phyloP scores from a whole-genome alignment of 345 rosid genomes.

The Crucihimalaya himalaica region DNA sequence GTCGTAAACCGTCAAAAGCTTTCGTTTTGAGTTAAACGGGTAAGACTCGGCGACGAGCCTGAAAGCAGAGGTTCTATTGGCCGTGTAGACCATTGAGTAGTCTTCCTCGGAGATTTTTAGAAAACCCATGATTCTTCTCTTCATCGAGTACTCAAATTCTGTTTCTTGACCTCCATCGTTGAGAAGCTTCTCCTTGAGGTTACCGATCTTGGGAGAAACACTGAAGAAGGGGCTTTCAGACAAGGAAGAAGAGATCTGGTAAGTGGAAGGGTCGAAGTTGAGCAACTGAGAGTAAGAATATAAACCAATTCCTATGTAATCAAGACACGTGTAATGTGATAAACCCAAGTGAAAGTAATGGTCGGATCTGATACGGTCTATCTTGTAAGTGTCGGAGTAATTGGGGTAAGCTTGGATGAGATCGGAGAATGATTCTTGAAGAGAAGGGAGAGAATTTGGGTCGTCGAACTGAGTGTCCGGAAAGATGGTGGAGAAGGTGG shows the following conservation, averaged over 20 bases:
- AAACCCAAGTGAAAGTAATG: conserved; percentile 70
- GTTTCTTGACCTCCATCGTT: conserved; percentile 76
- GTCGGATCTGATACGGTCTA: conserved; percentile 65
- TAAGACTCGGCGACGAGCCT: conserved; percentile 86
- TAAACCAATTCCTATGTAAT: conserved; percentile 87
- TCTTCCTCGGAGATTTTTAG: conserved; percentile 74
- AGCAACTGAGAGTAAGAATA: conserved; percentile 76
- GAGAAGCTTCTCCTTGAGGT: conserved; percentile 76
- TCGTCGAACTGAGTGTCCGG: conserved; percentile 73
- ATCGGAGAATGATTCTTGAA: conserved; percentile 58
- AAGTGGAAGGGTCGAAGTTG: conserved; percentile 45
- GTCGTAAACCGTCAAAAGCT: conserved; percentile 85
- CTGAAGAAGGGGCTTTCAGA: conserved; percentile 81
- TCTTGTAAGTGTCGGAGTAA: conserved; percentile 52
- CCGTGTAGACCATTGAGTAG: conserved; percentile 86
- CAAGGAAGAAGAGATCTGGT: conserved; percentile 48
- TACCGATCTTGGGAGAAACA: conserved; percentile 74
- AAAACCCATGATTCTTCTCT: conserved; percentile 74
- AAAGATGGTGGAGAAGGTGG: conserved; percentile 64
- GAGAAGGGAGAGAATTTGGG: conserved; percentile 79
- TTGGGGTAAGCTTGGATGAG: conserved; percentile 70
- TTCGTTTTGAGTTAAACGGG: conserved; percentile 62
- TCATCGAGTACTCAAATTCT: conserved; percentile 63
- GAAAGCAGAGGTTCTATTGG: conserved; percentile 90
- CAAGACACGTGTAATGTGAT: conserved; percentile 76